Evolutionary conservation across 140 eudicot species (phyloP).

Genomic region (Erigeron philadelphicus): DNA sequence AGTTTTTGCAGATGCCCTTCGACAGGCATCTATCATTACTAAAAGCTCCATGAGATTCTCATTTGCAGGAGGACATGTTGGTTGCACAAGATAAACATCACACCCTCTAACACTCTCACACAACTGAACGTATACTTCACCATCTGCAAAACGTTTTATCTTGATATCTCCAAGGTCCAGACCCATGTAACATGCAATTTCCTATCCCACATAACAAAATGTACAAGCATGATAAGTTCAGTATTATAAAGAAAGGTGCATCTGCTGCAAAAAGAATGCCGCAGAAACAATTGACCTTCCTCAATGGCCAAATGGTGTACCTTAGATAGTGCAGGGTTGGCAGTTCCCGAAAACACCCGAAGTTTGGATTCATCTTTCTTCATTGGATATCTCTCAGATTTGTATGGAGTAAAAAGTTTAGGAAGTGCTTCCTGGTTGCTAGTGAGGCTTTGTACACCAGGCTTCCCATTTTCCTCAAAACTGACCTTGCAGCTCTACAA

Average conservation of each 20-base stretch:
- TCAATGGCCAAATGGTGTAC: conserved; percentile 26
- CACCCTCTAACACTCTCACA: conserved; percentile 98
- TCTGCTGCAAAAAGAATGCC: too few species aligned
- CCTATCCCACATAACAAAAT: conserved; percentile 38
- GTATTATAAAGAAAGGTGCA: not conserved
- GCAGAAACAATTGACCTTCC: not conserved
- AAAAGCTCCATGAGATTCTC: conserved; percentile 97
- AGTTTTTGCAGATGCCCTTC: conserved; percentile 95
- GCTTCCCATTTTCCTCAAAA: conserved; percentile 52
- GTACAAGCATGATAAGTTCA: not conserved
- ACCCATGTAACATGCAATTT: conserved; percentile 96
- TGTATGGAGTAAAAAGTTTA: conserved; percentile 35
- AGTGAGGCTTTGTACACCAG: conserved; percentile 28
- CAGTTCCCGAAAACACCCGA: conserved; percentile 64
- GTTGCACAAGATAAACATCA: conserved; percentile 92
- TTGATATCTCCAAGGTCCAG: conserved; percentile 83
- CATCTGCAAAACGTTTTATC: conserved; percentile 97
- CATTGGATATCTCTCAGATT: conserved; percentile 13
- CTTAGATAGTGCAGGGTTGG: conserved; percentile 69
- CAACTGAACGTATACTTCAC: conserved; percentile 91
- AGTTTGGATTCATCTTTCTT: conserved; percentile 46
- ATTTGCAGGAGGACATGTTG: conserved; percentile 95
- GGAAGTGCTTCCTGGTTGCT: conserved; percentile 37
- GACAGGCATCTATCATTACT: conserved; percentile 97
- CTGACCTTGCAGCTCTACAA: conserved; percentile 32